A percentile compares a stretch with the other conserved stretches of the same genome.
phyloP scores from a whole-genome alignment of 1,284 basidiomycete species.

The Megacollybia platyphylla region DNA sequence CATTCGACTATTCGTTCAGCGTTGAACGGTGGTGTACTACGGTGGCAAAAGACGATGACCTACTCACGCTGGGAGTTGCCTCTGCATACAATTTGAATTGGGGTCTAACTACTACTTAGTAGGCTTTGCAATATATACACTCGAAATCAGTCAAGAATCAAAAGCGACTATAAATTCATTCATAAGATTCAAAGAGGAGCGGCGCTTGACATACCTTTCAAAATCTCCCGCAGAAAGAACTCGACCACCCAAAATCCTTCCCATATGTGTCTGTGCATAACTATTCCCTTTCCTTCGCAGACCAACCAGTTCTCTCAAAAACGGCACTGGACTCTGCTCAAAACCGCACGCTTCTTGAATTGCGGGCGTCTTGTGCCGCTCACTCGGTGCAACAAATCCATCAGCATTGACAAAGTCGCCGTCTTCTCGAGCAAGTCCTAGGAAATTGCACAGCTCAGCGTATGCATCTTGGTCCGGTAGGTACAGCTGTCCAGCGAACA shows the following conservation, averaged over 20 bases:
- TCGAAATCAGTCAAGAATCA: too few species aligned
- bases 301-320: slow-evolving; percentile 8
- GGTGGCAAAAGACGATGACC: too few species aligned
- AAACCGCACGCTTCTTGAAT: slow-evolving; percentile 4
- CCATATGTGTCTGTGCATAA: slow-evolving; percentile 12
- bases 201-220: not conserved
- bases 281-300: slow-evolving; percentile 12
- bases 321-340: slow-evolving; percentile 9
- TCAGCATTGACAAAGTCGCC: not conserved
- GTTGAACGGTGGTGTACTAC: too few species aligned
- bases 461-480: slow-evolving; percentile 19
- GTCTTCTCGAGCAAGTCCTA: slow-evolving; percentile 15
- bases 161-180: too few species aligned
- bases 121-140: too few species aligned
- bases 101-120: too few species aligned
- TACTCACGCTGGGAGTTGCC: too few species aligned
- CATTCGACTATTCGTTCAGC: too few species aligned
- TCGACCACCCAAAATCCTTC: slow-evolving; percentile 11
- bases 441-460: slow-evolving; percentile 17
- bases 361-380: not conserved
- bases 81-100: too few species aligned
- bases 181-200: too few species aligned
- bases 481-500: slow-evolving; percentile 32
- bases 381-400: slow-evolving; percentile 1
- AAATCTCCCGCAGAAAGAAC: slow-evolving; percentile 9